Evolutionary conservation across 2,329 filamentous ascomycete species (phyloP), one percentile per base, ranked within the genome.

Genomic region (Cercospora sp.): DNA sequence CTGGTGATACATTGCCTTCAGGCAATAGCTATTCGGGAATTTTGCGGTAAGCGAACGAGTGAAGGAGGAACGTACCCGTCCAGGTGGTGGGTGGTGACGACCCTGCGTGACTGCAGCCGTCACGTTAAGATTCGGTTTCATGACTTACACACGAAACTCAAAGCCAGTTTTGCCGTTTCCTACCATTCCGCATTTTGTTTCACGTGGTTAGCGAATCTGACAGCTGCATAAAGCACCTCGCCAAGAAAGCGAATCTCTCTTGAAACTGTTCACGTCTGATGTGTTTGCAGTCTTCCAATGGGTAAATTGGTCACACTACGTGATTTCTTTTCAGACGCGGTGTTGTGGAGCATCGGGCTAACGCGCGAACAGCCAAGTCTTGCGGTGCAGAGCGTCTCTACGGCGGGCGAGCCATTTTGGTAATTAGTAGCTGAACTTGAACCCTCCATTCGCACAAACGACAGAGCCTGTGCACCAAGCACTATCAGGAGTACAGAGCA

Each of bases 391-490:
- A n/a, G 6, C 36, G 5, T 8, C 5, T 39, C 36, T n/a, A 39
- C 36, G 36, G 36, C 36, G 6, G 5, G 36, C 36, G 16, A 39
- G 6, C 16, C 5, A 16, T 39, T 39, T n/a, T 39, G 36, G 6
- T 39, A 12, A 59, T 62, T 70, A 76, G 53, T 69, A 70, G 75
- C 80, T 82, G 80, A 89, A 86, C 68, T 83, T 85, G 87, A 93
- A 89, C 6, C 92, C 92, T 1, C 92, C 92, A 76, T 94, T 94
- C 7, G 91, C 91, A 80, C 89, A 91, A 3, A 95, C 86, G 26
- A 93, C 90, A 78, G 90, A 90, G 1, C 92, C 92, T 0, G 91
- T 95, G 75, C 88, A 78, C 91, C 91, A 94, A 7, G 83, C 86
- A n/a, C 87, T 85, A 77, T 94, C 92, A 5, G 84, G 83, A 5